A percentile compares a stretch with the other conserved stretches of the same genome.
Conservation (phyloP, 257 asterid species). For the Buddleja alternifolia region DNA sequence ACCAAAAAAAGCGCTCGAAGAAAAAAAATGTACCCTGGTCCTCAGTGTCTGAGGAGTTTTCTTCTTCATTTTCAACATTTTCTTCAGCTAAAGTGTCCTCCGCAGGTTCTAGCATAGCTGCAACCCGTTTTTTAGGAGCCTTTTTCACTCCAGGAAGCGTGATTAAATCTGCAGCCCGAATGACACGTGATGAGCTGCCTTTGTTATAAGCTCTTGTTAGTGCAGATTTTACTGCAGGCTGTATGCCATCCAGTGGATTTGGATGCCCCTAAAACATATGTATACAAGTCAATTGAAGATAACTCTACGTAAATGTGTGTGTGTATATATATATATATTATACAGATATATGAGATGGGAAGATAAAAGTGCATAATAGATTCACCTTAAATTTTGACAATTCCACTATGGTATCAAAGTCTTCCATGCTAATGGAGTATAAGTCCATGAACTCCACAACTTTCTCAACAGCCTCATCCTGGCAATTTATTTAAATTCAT, state of each 20-base stretch:
- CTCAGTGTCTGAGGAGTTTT: slow-evolving; percentile 69
- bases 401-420: slow-evolving; percentile 81
- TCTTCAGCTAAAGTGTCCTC: slow-evolving; percentile 60
- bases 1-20: slow-evolving; percentile 4
- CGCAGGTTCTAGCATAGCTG: slow-evolving; percentile 89
- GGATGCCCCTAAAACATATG: slow-evolving; percentile 69
- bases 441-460: slow-evolving; percentile 90
- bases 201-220: slow-evolving; percentile 89
- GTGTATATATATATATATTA: too few species aligned
- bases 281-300: slow-evolving; percentile 24
- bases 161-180: slow-evolving; percentile 82
- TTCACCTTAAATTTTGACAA: slow-evolving; percentile 83
- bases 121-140: slow-evolving; percentile 89
- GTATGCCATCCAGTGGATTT: slow-evolving; percentile 84
- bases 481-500: slow-evolving; percentile 30
- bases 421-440: slow-evolving; percentile 88
- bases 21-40: slow-evolving; percentile 60
- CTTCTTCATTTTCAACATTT: slow-evolving; percentile 69
- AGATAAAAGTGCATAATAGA: neutral
- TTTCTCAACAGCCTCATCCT: slow-evolving; percentile 93
- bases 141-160: slow-evolving; percentile 86
- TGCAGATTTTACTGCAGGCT: slow-evolving; percentile 86
- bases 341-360: neutral
- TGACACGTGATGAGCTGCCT: slow-evolving; percentile 85
- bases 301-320: neutral